Evolutionary conservation across 2,329 filamentous ascomycete genomes (phyloP).

Genomic region (Boeremia exigua): DNA sequence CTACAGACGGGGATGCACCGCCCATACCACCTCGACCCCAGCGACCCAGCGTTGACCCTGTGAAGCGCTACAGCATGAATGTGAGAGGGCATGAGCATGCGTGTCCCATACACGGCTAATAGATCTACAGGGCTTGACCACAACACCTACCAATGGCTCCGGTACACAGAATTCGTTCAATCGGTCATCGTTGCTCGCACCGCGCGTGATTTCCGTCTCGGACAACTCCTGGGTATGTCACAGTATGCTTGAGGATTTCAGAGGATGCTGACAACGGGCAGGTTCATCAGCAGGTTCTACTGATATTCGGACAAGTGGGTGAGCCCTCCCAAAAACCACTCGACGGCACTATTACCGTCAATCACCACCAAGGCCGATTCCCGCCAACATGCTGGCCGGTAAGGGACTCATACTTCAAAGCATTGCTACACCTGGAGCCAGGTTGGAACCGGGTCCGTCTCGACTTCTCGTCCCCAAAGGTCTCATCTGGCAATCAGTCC

Average conservation of each 20-base stretch:
- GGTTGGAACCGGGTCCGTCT: conserved; percentile 88
- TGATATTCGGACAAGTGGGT: conserved; percentile 81
- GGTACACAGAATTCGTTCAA: conserved; percentile 51
- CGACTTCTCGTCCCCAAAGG: conserved; percentile 84
- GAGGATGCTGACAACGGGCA: conserved; percentile 48
- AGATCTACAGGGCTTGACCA: conserved; percentile 57
- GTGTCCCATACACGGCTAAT: conserved; percentile 5
- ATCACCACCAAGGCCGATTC: conserved; percentile 83
- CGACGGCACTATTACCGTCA: conserved; percentile 80
- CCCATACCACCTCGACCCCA: conserved; percentile 55
- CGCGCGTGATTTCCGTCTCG: conserved; percentile 76
- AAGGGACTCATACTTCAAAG: conserved; percentile 88
- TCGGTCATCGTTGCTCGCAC: conserved; percentile 79
- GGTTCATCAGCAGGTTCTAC: conserved; percentile 90
- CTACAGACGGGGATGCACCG: conserved; percentile 72
- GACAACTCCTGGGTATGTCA: conserved; percentile 82
- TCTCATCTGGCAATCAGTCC: conserved; percentile 70
- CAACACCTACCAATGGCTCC: conserved; percentile 56
- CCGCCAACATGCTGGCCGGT: conserved; percentile 87
- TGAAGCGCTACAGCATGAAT: conserved; percentile 64
- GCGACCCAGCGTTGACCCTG: conserved; percentile 41
- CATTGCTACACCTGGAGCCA: conserved; percentile 85
- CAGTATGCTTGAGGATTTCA: background rate
- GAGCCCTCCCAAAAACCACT: conserved; percentile 71
- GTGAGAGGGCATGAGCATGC: conserved; percentile 24